Base-by-base conservation (phyloP, 768 basidiomycete genomes). In the Hydnomerulius pinastri region DNA sequence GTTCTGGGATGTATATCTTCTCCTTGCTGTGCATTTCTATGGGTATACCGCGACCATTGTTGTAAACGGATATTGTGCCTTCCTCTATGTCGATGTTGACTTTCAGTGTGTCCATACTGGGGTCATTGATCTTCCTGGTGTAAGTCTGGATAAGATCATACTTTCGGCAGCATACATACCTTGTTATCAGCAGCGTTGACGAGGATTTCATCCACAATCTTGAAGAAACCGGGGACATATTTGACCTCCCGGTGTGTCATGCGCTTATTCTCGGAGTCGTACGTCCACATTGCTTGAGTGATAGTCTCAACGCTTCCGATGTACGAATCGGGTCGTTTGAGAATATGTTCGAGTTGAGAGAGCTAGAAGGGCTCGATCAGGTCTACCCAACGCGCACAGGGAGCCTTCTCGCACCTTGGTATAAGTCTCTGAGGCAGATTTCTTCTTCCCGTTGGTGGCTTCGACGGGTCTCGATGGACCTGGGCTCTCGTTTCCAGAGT, bases 111-210 rank as follows among this genome's bases (percentile, higher is more conserved):
- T 96, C 90, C 97, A 99, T 99, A 47, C 66, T 82, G 2, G 82
- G 44, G 67, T 98, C 96, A 57, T 96, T 98, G 62, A 96, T 90
- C 96, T 99, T 50, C n/a, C n/a, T 6, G 23, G 4, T 38, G 10
- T 29, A 21, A 6, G 7, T 15, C 42, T 17, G 32, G 25, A 25
- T 17, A n/a, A 43, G 7, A 27, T 20, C 4, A 39, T 39, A 29
- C 18, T 17, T 12, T 28, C 39, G 39, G 44, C 3, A 40, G 32
- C 12, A n/a, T 8, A 68, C 76, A 48, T 55, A 91, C 96, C 86
- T 99, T 99, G 74, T 98, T 97, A 68, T 99, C 97, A 4, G 97
- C 97, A 18, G 97, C 97, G 69, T 99, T 99, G 61, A 99, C 97
- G 3, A 99, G 77, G 62, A 99, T 99, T 73, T 99, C 97, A 63